Conservation (phyloP, 192 early-diverging fungal species). For the Fimicolochytrium jonesii region DNA sequence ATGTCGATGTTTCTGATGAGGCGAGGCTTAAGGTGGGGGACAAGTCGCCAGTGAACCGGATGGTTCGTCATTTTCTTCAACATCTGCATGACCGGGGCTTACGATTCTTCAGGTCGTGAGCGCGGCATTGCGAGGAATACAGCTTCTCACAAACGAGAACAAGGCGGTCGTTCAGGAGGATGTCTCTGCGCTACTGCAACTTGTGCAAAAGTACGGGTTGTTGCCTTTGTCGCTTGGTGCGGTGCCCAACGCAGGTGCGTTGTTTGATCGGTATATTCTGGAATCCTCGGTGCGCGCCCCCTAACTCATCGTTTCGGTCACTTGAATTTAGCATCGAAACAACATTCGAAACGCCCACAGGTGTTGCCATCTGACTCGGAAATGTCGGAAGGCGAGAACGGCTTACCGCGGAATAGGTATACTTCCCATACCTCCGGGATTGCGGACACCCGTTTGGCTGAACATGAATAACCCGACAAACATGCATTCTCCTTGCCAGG, state of each 20-base stretch:
- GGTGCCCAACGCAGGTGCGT: too few species aligned
- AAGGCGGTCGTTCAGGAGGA: conserved; percentile 19
- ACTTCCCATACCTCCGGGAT: not conserved
- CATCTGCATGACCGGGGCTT: too few species aligned
- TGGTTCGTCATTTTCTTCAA: not conserved
- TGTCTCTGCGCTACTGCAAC: conserved; percentile 5
- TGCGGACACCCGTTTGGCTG: not conserved
- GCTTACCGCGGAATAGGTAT: conserved; percentile 14
- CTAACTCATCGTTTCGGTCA: too few species aligned
- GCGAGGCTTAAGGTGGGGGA: conserved; percentile 9
- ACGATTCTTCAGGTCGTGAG: conserved; percentile 27
- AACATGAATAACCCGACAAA: too few species aligned
- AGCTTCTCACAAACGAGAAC: conserved; percentile 36
- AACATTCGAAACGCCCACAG: not conserved
- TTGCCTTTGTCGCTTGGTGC: too few species aligned
- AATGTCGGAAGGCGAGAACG: conserved; percentile 21
- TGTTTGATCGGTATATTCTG: too few species aligned
- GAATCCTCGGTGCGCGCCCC: too few species aligned
- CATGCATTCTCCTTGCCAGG: not conserved
- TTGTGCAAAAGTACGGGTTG: conserved; percentile 13
- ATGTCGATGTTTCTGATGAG: conserved; percentile 6
- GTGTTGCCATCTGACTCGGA: conserved; percentile 32
- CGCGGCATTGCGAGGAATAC: conserved; percentile 18
- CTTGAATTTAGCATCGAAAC: not conserved
- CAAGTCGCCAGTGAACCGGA: not conserved